Conservation (phyloP, 2,329 filamentous ascomycete genomes). For the Nemania sp. region DNA sequence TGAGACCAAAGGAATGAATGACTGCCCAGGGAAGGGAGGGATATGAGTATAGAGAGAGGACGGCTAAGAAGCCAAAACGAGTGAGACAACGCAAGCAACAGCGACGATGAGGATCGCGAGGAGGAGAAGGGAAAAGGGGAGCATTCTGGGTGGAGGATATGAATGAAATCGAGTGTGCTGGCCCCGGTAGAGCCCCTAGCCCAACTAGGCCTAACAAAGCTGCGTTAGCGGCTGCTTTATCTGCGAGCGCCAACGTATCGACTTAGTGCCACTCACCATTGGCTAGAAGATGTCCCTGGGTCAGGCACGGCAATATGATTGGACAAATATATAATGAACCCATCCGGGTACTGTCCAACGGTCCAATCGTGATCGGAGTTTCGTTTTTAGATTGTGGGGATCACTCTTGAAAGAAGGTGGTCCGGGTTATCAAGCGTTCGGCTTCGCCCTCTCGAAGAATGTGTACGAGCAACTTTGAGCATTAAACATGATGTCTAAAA, state of each 20-base stretch:
- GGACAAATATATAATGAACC: too few species aligned
- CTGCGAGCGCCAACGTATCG: neutral
- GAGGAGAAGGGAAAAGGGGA: slow-evolving; percentile 27
- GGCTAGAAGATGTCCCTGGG: neutral
- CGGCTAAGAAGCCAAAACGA: slow-evolving; percentile 37
- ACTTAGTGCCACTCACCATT: slow-evolving; percentile 4
- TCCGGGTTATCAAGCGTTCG: too few species aligned
- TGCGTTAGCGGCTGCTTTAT: slow-evolving; percentile 7
- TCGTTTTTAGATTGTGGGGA: too few species aligned
- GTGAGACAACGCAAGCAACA: slow-evolving; percentile 38
- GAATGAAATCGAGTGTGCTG: slow-evolving; percentile 13
- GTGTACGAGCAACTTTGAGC: too few species aligned
- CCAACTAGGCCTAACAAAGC: slow-evolving; percentile 6
- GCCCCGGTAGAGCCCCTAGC: slow-evolving; percentile 11
- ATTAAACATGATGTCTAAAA: too few species aligned
- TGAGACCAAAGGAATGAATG: slow-evolving; percentile 48
- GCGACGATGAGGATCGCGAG: slow-evolving; percentile 42
- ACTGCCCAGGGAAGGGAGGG: slow-evolving; percentile 37
- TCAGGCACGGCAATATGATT: slow-evolving; percentile 18
- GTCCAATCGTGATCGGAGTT: too few species aligned
- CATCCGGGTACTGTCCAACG: neutral
- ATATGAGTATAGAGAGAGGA: slow-evolving; percentile 41
- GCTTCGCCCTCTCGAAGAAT: too few species aligned
- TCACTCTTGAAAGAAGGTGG: too few species aligned
- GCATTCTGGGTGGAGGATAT: slow-evolving; percentile 31